Conservation (phyloP, 2,329 filamentous ascomycete species). For the Aspergillus sp. region DNA sequence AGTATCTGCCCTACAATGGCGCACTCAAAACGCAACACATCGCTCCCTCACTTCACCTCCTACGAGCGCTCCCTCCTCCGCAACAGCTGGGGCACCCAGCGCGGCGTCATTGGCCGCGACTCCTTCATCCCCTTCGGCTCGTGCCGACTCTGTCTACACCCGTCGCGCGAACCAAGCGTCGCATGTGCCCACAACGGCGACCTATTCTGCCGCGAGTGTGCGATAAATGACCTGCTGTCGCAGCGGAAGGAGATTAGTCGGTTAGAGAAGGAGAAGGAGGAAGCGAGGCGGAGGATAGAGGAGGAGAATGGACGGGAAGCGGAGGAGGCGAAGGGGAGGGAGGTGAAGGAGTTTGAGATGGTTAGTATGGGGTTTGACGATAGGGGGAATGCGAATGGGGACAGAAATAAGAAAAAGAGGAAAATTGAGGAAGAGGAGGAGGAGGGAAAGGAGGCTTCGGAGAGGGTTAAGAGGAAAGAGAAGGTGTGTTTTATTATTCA, state of each 20-base stretch:
- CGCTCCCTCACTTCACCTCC: slow-evolving; percentile 87
- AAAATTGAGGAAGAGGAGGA: slow-evolving; percentile 27
- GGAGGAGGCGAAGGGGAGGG: slow-evolving; percentile 67
- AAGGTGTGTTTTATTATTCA: slow-evolving; percentile 7
- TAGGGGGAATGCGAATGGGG: slow-evolving; percentile 20
- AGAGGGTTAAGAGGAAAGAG: slow-evolving; percentile 51
- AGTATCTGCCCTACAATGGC: slow-evolving; percentile 32
- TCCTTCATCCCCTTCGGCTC: slow-evolving; percentile 89
- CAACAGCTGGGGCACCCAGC: slow-evolving; percentile 75
- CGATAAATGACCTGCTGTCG: slow-evolving; percentile 82
- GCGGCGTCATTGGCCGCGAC: slow-evolving; percentile 83
- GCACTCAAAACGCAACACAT: slow-evolving; percentile 78
- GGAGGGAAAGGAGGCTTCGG: slow-evolving; percentile 25
- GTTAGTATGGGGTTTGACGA: slow-evolving; percentile 67
- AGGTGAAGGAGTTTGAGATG: slow-evolving; percentile 79
- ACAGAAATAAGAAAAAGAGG: slow-evolving; percentile 28
- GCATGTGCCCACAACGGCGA: slow-evolving; percentile 76
- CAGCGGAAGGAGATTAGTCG: slow-evolving; percentile 92
- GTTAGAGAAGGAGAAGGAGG: slow-evolving; percentile 65
- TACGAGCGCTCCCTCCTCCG: slow-evolving; percentile 84
- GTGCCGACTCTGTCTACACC: slow-evolving; percentile 82
- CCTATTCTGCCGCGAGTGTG: slow-evolving; percentile 94
- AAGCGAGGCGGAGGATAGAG: slow-evolving; percentile 60
- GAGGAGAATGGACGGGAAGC: slow-evolving; percentile 63
- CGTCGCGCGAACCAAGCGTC: slow-evolving; percentile 80